Conservation (phyloP, 805 yeast genomes). For the Wickerhamiella brachini region DNA sequence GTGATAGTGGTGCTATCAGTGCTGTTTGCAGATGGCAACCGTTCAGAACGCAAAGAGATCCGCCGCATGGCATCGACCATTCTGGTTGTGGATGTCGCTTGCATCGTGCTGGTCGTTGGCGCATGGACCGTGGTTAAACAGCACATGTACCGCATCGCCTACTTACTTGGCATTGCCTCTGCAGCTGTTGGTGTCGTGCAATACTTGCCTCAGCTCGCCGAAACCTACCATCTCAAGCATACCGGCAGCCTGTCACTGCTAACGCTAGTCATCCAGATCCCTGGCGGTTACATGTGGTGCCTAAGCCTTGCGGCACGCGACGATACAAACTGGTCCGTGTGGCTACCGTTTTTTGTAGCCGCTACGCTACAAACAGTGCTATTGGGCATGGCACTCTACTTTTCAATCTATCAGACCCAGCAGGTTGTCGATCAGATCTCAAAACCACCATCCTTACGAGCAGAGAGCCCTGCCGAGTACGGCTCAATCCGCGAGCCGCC, state of each 20-base stretch:
- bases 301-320: constrained; percentile 54
- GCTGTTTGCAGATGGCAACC: constrained; percentile 12
- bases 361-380: constrained; percentile 53
- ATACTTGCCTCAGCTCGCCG: constrained; percentile 65
- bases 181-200: constrained; percentile 52
- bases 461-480: not conserved
- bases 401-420: constrained; percentile 3
- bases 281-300: constrained; percentile 78
- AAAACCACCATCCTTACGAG: not conserved
- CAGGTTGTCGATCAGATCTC: constrained; percentile 5
- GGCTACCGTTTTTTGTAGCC: constrained; percentile 68
- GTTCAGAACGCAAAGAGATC: constrained; percentile 28
- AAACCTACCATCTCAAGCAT: constrained; percentile 55
- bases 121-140: not conserved
- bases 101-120: constrained; percentile 7
- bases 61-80: constrained; percentile 6
- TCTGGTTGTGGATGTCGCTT: constrained; percentile 12
- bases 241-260: constrained; percentile 68
- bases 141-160: constrained; percentile 1
- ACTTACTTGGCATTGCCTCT: constrained; percentile 45
- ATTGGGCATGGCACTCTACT: constrained; percentile 49
- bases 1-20: constrained; percentile 18
- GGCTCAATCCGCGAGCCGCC: not conserved
- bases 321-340: constrained; percentile 75
- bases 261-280: constrained; percentile 79